Evolutionary conservation across 2,329 filamentous ascomycete species (phyloP), one percentile per base, ranked within the genome.

Genomic region (Calcarisporium arbuscula): DNA sequence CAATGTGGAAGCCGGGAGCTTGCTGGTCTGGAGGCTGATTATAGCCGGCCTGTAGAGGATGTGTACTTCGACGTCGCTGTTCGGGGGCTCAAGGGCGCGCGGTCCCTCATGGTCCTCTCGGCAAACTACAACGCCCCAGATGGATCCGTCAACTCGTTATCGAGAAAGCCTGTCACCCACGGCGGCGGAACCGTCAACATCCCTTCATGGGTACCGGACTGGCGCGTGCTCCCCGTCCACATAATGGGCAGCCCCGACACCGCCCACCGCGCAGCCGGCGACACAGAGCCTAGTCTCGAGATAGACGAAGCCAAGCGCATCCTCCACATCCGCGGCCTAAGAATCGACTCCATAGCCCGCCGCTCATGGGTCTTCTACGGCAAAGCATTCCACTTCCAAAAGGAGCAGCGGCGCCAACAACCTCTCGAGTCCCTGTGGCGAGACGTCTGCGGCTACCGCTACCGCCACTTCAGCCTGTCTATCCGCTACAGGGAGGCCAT

Each of bases 201-300:
- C 5, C 58, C 59, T 2, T 55, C 56, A 0, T 62, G 59, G 59
- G 58, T 59, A 18, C 59, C 59, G 1, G 59, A 62, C 45, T 62
- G 58, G 60, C 49, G 54, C 3, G 35, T 51, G 6, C 35, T 49
- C 6, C 54, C 56, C 10, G 34, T 56, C 1, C 57, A 61, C 25
- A 45, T 61, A 8, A 43, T 61, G 11, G 52, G 49, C 3, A 48
- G 53, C 1, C 57, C 57, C 1, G 45, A 41, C 9, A 54, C 52
- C 10, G 55, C 52, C 3, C 57, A 60, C 19, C 40, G 47, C 10
- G 57, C 57, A 8, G 46, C 50, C 1, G 49, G 53, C 7, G 35
- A 44, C 6, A 50, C 49, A 2, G 40, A 26, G 9, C 54, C 57
- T 4, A 38, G 41, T 19, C 41, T 60, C 8, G 38, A 31, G 1